Percentiles rank a stretch among this genome's conserved stretches.
Evolutionary conservation across 2,329 filamentous ascomycete genomes (phyloP).

Genomic region (Colletotrichum endophyticum): DNA sequence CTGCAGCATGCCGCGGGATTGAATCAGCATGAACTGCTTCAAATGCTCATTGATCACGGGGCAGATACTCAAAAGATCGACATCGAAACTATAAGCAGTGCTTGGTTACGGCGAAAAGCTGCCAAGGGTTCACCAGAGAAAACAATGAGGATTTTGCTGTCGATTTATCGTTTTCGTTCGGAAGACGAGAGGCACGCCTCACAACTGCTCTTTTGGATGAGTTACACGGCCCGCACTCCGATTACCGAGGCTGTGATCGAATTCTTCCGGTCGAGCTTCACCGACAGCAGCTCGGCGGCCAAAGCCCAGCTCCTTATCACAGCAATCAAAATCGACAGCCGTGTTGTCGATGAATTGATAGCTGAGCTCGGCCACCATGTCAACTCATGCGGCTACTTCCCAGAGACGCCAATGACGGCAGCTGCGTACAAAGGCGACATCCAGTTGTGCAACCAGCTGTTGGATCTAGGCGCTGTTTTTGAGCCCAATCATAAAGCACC

Average conservation of each 20-base stretch:
- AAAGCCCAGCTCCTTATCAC: not conserved
- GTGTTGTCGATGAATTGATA: not conserved
- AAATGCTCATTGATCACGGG: not conserved
- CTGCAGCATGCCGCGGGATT: not conserved
- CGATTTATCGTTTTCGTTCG: accelerated
- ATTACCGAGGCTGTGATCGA: not conserved
- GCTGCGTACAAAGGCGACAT: accelerated
- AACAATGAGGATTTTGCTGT: not conserved
- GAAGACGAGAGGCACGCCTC: accelerated
- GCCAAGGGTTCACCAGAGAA: not conserved
- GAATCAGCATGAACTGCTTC: accelerated
- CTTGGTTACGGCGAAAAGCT: not conserved
- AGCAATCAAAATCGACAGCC: not conserved
- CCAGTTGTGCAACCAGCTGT: accelerated
- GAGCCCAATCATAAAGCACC: not conserved
- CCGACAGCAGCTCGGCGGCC: accelerated
- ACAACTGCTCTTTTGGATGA: accelerated
- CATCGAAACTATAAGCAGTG: accelerated
- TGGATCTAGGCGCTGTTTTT: not conserved
- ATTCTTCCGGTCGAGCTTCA: accelerated
- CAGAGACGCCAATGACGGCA: not conserved
- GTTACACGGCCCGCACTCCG: accelerated
- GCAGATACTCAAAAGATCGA: not conserved
- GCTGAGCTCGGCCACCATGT: accelerated
- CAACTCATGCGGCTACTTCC: not conserved